Evolutionary conservation across 371 early-diverging fungal species (phyloP).

Genomic region (Choanephora cucurbitarum): DNA sequence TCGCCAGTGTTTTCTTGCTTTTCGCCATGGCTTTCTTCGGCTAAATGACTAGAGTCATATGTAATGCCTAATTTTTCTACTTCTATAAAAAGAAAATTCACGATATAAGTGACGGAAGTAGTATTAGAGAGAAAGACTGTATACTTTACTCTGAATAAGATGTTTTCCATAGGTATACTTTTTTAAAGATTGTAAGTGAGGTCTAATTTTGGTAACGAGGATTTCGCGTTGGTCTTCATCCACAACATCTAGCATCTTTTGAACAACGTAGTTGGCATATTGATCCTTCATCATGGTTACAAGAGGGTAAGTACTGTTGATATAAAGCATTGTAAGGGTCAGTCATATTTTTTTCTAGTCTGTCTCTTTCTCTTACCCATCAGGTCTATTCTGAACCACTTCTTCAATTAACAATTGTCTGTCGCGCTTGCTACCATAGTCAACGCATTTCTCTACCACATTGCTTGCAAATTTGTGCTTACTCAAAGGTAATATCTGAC

Average conservation of each 20-base stretch:
- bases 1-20: not conserved
- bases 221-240: constrained; percentile 84
- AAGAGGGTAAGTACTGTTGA: constrained; percentile 70
- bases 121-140: not conserved
- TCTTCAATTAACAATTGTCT: constrained; percentile 85
- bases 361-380: constrained; percentile 54
- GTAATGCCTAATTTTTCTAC: constrained; percentile 36
- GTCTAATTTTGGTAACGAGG: constrained; percentile 82
- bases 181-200: constrained; percentile 83
- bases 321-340: not conserved
- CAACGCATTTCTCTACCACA: constrained; percentile 97
- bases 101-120: not conserved
- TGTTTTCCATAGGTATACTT: constrained; percentile 98
- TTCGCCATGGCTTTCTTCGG: constrained; percentile 6
- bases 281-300: constrained; percentile 98
- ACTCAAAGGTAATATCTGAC: constrained; percentile 83
- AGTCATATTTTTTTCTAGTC: not conserved
- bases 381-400: constrained; percentile 68
- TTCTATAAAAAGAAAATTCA: constrained; percentile 20
- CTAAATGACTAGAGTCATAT: constrained; percentile 9
- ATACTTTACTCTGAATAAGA: constrained; percentile 70
- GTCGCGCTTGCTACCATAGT: constrained; percentile 73
- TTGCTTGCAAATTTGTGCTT: constrained; percentile 96
- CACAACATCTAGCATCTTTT: constrained; percentile 97
- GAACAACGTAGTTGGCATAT: constrained; percentile 99